Evolutionary conservation across 768 basidiomycete species (phyloP).

Genomic region (Phanerodontia chrysosporium): DNA sequence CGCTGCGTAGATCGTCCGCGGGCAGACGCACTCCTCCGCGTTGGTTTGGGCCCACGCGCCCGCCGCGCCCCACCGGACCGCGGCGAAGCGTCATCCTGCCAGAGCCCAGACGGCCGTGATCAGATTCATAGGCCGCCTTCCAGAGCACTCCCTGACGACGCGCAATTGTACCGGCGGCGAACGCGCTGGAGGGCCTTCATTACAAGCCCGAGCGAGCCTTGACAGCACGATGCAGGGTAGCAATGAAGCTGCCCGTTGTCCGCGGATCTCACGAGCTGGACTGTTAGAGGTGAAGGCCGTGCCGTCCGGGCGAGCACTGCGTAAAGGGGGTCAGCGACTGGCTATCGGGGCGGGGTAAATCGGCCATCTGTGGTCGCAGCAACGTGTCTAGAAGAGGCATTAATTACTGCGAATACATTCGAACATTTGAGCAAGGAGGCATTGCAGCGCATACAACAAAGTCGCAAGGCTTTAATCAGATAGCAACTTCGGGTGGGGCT

Average conservation of each 20-base stretch:
- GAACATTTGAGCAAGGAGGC: too few species aligned
- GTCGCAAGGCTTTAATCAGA: too few species aligned
- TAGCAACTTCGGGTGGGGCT: too few species aligned
- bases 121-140: not conserved
- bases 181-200: too few species aligned
- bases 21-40: not conserved
- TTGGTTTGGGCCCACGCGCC: not conserved
- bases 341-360: too few species aligned
- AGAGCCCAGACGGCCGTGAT: not conserved
- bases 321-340: too few species aligned
- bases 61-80: not conserved
- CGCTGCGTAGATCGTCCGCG: not conserved
- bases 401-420: too few species aligned
- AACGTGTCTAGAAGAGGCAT: too few species aligned
- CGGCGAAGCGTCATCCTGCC: not conserved
- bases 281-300: not conserved
- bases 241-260: not conserved
- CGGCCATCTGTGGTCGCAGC: too few species aligned
- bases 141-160: not conserved
- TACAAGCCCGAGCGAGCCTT: too few species aligned
- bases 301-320: not conserved
- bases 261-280: not conserved
- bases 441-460: too few species aligned
- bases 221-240: too few species aligned
- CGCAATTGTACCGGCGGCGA: not conserved